Percentiles rank a stretch among this genome's conserved stretches.
Evolutionary conservation across 805 yeast genomes (phyloP).

Genomic region (Citeromyces matritensis): DNA sequence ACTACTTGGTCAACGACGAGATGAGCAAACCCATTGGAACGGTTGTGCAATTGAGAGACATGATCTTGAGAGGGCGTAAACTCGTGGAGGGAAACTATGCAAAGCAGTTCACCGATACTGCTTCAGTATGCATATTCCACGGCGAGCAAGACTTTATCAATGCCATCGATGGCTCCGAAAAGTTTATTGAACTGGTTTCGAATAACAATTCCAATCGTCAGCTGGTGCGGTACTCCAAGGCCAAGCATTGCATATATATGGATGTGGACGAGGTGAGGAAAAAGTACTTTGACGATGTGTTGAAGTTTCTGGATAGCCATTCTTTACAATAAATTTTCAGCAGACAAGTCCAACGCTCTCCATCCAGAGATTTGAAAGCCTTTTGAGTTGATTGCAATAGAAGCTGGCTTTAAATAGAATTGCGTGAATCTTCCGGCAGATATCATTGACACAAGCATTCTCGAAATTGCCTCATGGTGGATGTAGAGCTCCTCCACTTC

Average conservation of each 20-base stretch:
- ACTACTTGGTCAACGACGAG: slow-evolving; percentile 27
- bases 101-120: slow-evolving; percentile 17
- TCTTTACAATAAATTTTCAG: too few species aligned
- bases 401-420: too few species aligned
- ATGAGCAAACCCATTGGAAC: slow-evolving; percentile 35
- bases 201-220: neutral
- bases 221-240: slow-evolving; percentile 11
- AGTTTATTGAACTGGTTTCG: slow-evolving; percentile 18
- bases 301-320: slow-evolving; percentile 20
- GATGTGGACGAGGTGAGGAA: slow-evolving; percentile 28
- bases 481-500: too few species aligned
- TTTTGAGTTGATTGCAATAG: too few species aligned
- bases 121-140: slow-evolving; percentile 42
- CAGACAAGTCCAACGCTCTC: too few species aligned
- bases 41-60: slow-evolving; percentile 39
- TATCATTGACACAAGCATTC: too few species aligned
- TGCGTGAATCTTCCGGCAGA: too few species aligned
- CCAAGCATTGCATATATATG: slow-evolving; percentile 26
- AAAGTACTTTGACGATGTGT: slow-evolving; percentile 17
- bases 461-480: too few species aligned
- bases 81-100: slow-evolving; percentile 23
- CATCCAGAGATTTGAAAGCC: too few species aligned
- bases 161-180: slow-evolving; percentile 28
- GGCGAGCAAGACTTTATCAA: slow-evolving; percentile 54
- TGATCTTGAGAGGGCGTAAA: slow-evolving; percentile 44